Conservation (phyloP, 768 basidiomycete genomes). For the Gloeophyllum trabeum region DNA sequence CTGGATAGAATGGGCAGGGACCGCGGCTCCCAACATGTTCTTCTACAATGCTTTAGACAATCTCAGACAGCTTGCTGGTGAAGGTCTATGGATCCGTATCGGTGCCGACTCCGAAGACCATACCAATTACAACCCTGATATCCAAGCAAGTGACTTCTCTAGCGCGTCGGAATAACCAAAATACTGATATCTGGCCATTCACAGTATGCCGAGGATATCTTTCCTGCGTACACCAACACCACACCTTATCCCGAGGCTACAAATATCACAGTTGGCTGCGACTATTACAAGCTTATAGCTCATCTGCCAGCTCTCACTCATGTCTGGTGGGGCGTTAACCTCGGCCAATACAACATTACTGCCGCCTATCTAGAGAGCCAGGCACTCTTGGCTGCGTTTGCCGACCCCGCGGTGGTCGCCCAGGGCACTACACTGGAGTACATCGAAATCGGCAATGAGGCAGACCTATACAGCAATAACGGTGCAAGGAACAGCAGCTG, state of each 20-base stretch:
- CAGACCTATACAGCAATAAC: slow-evolving; percentile 41
- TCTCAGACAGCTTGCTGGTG: slow-evolving; percentile 37
- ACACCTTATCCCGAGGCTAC: slow-evolving; percentile 61
- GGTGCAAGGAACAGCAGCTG: slow-evolving; percentile 28
- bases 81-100: slow-evolving; percentile 45
- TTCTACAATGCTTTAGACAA: slow-evolving; percentile 51
- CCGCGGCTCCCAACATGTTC: slow-evolving; percentile 38
- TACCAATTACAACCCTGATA: slow-evolving; percentile 38
- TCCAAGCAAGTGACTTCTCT: too few relatives aligned
- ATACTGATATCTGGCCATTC: too few relatives aligned
- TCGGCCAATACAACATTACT: slow-evolving; percentile 29
- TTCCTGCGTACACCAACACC: slow-evolving; percentile 34
- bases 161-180: too few relatives aligned
- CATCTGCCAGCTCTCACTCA: slow-evolving; percentile 37
- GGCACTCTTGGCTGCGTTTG: slow-evolving; percentile 37
- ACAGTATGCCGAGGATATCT: slow-evolving; percentile 34
- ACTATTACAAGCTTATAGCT: slow-evolving; percentile 39
- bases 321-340: slow-evolving; percentile 1
- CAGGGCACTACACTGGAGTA: slow-evolving; percentile 38
- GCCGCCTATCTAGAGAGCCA: slow-evolving; percentile 34
- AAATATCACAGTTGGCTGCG: slow-evolving; percentile 45
- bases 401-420: slow-evolving; percentile 22
- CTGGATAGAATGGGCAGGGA: slow-evolving; percentile 60
- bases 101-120: slow-evolving; percentile 45
- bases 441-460: slow-evolving; percentile 55